Evolutionary conservation across 768 basidiomycete genomes (phyloP).

Genomic region (Coprinopsis sp.): DNA sequence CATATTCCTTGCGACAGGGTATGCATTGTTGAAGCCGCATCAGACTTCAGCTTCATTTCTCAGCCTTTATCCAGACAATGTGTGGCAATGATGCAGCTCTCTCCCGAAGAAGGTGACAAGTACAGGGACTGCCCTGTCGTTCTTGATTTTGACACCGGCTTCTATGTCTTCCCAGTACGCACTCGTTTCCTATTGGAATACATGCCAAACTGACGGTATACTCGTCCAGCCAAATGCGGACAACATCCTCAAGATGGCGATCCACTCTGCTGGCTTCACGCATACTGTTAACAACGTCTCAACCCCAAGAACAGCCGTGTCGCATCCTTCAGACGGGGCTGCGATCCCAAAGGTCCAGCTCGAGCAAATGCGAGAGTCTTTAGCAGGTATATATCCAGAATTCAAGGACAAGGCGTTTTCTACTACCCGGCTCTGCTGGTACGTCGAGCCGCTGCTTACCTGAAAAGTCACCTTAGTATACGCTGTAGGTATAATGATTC

Average conservation of each 20-base stretch:
- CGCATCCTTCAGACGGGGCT: constrained; percentile 53
- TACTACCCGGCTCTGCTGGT: constrained; percentile 87
- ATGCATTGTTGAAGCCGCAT: not conserved
- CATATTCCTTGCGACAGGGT: constrained; percentile 80
- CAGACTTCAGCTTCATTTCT: constrained; percentile 1
- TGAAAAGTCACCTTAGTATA: not conserved
- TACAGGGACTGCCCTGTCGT: constrained; percentile 68
- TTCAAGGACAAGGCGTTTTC: constrained; percentile 69
- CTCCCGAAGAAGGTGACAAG: constrained; percentile 53
- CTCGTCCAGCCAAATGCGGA: constrained; percentile 56
- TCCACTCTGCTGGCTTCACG: constrained; percentile 73
- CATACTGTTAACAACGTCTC: constrained; percentile 51
- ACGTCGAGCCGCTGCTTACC: constrained; percentile 22
- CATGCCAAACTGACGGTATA: not conserved
- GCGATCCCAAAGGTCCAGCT: constrained; percentile 61
- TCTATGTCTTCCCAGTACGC: constrained; percentile 81
- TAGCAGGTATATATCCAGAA: constrained; percentile 67
- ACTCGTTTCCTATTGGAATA: not conserved
- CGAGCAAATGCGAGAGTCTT: constrained; percentile 42
- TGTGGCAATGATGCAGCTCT: constrained; percentile 74
- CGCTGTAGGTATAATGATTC: constrained; percentile 81
- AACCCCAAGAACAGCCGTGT: constrained; percentile 67
- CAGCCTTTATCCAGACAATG: constrained; percentile 54
- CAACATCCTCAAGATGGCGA: constrained; percentile 71
- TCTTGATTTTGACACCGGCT: constrained; percentile 67